A percentile compares a stretch with the other conserved stretches of the same genome.
phyloP scores from a whole-genome alignment of 352 stramenopile genomes.

The Phytophthora syringae region DNA sequence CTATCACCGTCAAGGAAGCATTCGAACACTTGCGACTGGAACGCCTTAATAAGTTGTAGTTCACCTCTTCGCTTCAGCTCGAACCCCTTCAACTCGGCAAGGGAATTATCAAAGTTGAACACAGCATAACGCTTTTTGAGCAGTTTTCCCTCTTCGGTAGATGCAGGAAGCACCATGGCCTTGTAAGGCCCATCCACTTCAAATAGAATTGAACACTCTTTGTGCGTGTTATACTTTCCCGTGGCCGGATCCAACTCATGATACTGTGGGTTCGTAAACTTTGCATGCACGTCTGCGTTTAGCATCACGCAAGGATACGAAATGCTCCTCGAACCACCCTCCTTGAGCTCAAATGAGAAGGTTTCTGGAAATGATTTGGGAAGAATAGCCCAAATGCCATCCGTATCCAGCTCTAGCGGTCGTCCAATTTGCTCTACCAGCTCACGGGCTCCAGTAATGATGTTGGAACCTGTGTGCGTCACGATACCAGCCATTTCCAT shows the following conservation, averaged over 20 bases:
- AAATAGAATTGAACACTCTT: conserved; percentile 99
- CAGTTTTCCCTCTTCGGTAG: conserved; percentile 98
- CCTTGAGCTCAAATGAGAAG: conserved; percentile 91
- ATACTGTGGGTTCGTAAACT: conserved; percentile 99
- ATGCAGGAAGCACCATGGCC: conserved; percentile 98
- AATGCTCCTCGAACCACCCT: conserved; percentile 85
- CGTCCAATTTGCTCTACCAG: conserved; percentile 96
- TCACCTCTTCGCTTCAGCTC: conserved; percentile 99
- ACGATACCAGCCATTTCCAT: conserved; percentile 99
- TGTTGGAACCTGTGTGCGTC: conserved; percentile 97
- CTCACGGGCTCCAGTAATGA: conserved; percentile 97
- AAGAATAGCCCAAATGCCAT: conserved; percentile 99
- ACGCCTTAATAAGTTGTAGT: conserved; percentile 99
- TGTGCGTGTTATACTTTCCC: conserved; percentile 92
- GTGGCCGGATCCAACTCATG: conserved; percentile 62
- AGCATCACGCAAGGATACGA: conserved; percentile 99
- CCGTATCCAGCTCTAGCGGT: conserved; percentile 98
- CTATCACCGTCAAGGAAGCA: conserved; percentile 96
- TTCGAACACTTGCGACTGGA: conserved; percentile 98
- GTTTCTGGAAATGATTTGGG: conserved; percentile 98
- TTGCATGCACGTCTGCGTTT: conserved; percentile 98
- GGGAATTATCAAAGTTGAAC: conserved; percentile 85
- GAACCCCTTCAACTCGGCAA: conserved; percentile 93
- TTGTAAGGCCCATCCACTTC: conserved; percentile 99
- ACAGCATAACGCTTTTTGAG: conserved; percentile 98